A percentile compares a stretch with the other conserved stretches of the same genome.
phyloP scores from a whole-genome alignment of 495 filamentous ascomycete genomes.

The Lophiotrema nucula region DNA sequence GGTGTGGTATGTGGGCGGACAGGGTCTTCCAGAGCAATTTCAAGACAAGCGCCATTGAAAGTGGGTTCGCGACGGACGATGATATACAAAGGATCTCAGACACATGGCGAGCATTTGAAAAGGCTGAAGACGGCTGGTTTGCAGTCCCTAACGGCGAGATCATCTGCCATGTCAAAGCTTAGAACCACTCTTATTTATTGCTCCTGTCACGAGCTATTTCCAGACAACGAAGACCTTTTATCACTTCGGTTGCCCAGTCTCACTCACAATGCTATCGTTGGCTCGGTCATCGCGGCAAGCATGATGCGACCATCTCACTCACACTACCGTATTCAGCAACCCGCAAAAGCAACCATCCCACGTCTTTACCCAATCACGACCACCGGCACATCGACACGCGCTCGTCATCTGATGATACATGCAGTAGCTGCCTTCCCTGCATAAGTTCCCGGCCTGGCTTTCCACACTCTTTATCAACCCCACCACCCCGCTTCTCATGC shows the following conservation, averaged over 20 bases:
- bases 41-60: conserved; percentile 43
- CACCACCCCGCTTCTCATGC: conserved; percentile 26
- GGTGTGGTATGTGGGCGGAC: conserved; percentile 50
- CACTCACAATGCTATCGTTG: not conserved
- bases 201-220: no score
- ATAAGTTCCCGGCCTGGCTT: not conserved
- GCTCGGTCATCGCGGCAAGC: not conserved
- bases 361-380: conserved; percentile 7
- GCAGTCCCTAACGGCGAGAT: conserved; percentile 54
- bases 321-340: not conserved
- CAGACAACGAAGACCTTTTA: no score
- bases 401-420: conserved; percentile 19
- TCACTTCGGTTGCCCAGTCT: no score
- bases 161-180: conserved; percentile 40
- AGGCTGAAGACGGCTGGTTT: conserved; percentile 53
- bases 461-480: conserved; percentile 19
- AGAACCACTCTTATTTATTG: no score
- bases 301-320: not conserved
- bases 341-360: conserved; percentile 1
- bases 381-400: not conserved
- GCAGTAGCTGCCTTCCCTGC: conserved; percentile 20
- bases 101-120: conserved; percentile 48
- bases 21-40: conserved; percentile 44
- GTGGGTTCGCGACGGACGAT: conserved; percentile 41
- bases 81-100: conserved; percentile 48